Evolutionary conservation across 2,329 filamentous ascomycete genomes (phyloP).

Genomic region (Lecanosticta acicola): DNA sequence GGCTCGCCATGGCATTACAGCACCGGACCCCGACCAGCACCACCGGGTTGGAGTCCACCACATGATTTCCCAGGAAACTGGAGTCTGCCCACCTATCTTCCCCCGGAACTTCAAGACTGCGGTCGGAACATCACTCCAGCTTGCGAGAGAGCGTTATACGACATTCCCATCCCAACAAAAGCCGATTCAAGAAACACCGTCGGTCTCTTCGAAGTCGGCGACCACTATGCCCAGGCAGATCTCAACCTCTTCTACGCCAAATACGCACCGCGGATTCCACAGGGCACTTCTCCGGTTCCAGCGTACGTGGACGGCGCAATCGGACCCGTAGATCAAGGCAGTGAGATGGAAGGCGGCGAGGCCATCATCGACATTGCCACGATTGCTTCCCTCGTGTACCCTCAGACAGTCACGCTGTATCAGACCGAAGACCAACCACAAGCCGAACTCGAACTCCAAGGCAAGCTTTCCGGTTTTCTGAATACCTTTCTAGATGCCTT

Average conservation of each 20-base stretch:
- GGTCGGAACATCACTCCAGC: slow-evolving; percentile 51
- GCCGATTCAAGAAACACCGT: slow-evolving; percentile 42
- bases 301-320: slow-evolving; percentile 29
- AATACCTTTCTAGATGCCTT: slow-evolving; percentile 45
- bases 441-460: slow-evolving; percentile 29
- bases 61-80: slow-evolving; percentile 1
- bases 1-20: neutral
- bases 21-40: neutral
- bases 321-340: slow-evolving; percentile 32
- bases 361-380: slow-evolving; percentile 46
- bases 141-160: slow-evolving; percentile 38
- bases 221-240: slow-evolving; percentile 39
- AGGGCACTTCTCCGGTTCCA: slow-evolving; percentile 26
- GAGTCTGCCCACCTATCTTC: slow-evolving; percentile 2
- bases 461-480: slow-evolving; percentile 32
- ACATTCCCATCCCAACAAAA: slow-evolving; percentile 17
- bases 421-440: slow-evolving; percentile 40
- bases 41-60: neutral
- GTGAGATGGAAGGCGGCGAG: slow-evolving; percentile 23
- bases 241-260: slow-evolving; percentile 29
- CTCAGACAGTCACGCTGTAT: slow-evolving; percentile 46
- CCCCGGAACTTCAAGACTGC: slow-evolving; percentile 38
- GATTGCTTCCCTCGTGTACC: slow-evolving; percentile 49
- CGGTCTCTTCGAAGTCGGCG: slow-evolving; percentile 47
- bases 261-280: slow-evolving; percentile 24